phyloP scores from a whole-genome alignment of 495 filamentous ascomycete species.

The Clavariopsis aquatica region DNA sequence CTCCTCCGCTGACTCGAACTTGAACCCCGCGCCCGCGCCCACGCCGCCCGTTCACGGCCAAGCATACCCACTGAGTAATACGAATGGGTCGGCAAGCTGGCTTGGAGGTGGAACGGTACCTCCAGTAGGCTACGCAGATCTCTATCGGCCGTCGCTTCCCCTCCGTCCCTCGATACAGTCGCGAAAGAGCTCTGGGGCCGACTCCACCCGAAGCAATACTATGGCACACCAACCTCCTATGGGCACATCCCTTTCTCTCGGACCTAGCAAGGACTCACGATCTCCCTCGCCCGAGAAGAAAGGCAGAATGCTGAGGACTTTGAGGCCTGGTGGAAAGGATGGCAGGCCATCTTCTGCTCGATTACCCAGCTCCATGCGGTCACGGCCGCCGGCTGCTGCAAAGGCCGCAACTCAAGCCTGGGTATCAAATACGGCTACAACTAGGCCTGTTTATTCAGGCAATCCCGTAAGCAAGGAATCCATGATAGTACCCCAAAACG shows the following conservation, averaged over 20 bases:
- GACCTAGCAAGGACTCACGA: conserved; percentile 54
- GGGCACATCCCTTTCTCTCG: conserved; percentile 31
- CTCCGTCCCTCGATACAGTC: conserved; percentile 56
- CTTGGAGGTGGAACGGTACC: conserved; percentile 82
- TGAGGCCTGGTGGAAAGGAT: conserved; percentile 67
- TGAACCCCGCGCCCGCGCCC: conserved; percentile 25
- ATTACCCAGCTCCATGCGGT: conserved; percentile 36
- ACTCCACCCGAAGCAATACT: conserved; percentile 6
- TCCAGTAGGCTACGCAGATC: conserved; percentile 72
- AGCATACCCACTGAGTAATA: conserved; percentile 4
- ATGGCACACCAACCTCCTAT: neutral
- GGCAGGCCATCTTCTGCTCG: conserved; percentile 50
- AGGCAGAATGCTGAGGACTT: conserved; percentile 77
- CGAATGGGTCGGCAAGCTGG: conserved; percentile 50
- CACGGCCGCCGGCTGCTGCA: conserved; percentile 59
- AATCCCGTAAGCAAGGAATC: conserved; percentile 14
- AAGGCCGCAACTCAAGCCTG: conserved; percentile 89
- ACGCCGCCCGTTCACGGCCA: conserved; percentile 19
- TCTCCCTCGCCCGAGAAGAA: conserved; percentile 80
- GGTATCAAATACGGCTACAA: conserved; percentile 40
- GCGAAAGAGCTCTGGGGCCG: conserved; percentile 56
- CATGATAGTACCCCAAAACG: neutral
- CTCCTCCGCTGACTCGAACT: conserved; percentile 30
- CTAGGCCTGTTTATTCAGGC: conserved; percentile 12
- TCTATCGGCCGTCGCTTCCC: conserved; percentile 70